Percentiles rank a stretch among this genome's conserved stretches.
Conservation (phyloP, 2,329 filamentous ascomycete species). For the Claviceps purpurea region DNA sequence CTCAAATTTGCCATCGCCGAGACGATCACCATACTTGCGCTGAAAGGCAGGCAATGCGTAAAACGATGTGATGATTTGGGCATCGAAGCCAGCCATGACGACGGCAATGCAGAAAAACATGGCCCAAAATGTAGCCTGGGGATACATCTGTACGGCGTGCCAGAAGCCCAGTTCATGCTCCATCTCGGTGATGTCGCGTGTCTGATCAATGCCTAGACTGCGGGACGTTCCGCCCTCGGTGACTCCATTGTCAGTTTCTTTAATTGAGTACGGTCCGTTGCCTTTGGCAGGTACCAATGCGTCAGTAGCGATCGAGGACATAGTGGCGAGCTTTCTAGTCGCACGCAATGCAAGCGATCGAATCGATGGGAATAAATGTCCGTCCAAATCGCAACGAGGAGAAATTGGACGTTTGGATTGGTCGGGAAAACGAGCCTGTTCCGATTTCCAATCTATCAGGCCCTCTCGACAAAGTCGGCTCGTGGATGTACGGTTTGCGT, state of each 20-base stretch:
- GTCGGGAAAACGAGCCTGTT: background rate
- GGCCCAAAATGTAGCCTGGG: constrained; percentile 17
- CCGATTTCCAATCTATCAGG: background rate
- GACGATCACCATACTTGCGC: constrained; percentile 17
- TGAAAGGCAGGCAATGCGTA: constrained; percentile 21
- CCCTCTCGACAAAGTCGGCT: no score
- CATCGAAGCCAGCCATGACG: constrained; percentile 21
- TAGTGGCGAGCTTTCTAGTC: background rate
- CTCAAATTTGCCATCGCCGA: constrained; percentile 21
- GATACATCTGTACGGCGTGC: constrained; percentile 25
- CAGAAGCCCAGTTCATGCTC: constrained; percentile 15
- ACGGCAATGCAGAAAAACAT: constrained; percentile 17
- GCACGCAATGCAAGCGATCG: background rate
- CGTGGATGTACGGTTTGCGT: background rate
- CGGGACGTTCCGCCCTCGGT: constrained; percentile 1
- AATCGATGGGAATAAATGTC: background rate
- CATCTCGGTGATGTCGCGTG: constrained; percentile 11
- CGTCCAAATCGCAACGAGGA: background rate
- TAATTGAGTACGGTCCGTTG: background rate
- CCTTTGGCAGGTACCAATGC: background rate
- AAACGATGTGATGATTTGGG: constrained; percentile 25
- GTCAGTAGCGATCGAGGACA: background rate
- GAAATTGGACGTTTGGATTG: background rate
- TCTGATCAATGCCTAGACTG: constrained; percentile 10
- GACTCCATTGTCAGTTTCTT: background rate